Evolutionary conservation across 2,329 filamentous ascomycete species (phyloP).

Genomic region (Ophiocordyceps camponoti-floridani): DNA sequence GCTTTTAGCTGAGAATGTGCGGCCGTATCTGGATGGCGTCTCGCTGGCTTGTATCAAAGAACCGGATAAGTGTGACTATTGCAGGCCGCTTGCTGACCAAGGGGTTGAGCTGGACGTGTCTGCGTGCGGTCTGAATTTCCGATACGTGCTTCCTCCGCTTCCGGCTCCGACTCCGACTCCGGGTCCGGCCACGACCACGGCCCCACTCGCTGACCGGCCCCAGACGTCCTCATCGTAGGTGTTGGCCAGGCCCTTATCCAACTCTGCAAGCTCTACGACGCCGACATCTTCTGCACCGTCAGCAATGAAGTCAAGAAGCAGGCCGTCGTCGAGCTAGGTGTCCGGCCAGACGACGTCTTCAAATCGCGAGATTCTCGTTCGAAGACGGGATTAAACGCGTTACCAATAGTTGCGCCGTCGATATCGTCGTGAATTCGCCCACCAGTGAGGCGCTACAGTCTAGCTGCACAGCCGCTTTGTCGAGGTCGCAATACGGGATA

Average conservation of each 20-base stretch:
- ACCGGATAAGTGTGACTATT: not conserved
- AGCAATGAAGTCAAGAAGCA: constrained; percentile 8
- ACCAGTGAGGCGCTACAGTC: not conserved
- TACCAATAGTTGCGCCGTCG: not conserved
- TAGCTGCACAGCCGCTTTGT: not conserved
- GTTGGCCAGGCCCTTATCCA: no score
- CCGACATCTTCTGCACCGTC: constrained; percentile 1
- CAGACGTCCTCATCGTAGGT: constrained; percentile 1
- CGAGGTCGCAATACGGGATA: constrained; percentile 1
- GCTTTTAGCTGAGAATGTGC: not conserved
- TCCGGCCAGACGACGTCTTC: not conserved
- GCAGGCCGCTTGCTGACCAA: not conserved
- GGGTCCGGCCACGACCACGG: no score
- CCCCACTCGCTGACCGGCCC: no score
- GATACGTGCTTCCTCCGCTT: not conserved
- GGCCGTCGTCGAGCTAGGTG: constrained; percentile 6
- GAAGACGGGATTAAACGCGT: not conserved
- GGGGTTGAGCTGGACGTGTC: constrained; percentile 1
- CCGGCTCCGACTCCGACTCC: no score
- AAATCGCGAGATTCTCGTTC: not conserved
- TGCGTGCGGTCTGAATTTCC: constrained; percentile 1
- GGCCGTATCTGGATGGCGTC: not conserved
- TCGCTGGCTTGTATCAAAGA: not conserved
- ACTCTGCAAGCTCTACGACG: no score
- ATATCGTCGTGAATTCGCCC: constrained; percentile 1